Percentiles rank a stretch among this genome's conserved stretches.
Evolutionary conservation across 306 rosid species (phyloP).

Genomic region (Quercus mongolica): DNA sequence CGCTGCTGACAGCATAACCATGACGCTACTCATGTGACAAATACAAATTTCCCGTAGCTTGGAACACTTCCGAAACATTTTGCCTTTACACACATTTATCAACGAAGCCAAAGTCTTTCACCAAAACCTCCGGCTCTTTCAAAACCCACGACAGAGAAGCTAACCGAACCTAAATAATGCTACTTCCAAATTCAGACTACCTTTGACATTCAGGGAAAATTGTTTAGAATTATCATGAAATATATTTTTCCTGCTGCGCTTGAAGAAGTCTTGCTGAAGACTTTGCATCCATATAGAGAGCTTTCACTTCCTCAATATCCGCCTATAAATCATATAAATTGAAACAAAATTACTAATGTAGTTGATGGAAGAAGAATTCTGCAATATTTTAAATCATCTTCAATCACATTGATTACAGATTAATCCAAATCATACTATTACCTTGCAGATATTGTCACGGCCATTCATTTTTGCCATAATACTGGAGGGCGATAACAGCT

Average conservation of each 20-base stretch:
- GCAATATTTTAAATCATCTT: background rate
- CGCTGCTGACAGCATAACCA: background rate
- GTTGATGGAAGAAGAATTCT: background rate
- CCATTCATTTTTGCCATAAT: constrained; percentile 91
- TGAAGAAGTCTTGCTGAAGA: constrained; percentile 83
- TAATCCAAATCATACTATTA: constrained; percentile 22
- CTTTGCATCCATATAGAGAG: constrained; percentile 83
- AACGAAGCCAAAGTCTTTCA: background rate
- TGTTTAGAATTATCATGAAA: constrained; percentile 29
- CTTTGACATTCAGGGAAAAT: background rate
- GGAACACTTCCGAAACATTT: background rate
- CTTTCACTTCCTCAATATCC: constrained; percentile 72
- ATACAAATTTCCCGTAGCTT: background rate
- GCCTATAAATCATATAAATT: constrained; percentile 40
- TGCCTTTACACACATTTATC: background rate
- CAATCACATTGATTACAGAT: background rate
- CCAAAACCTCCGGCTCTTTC: background rate
- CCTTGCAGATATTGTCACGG: constrained; percentile 89
- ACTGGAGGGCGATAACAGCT: constrained; percentile 85
- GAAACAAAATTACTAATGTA: background rate
- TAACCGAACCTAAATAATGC: background rate
- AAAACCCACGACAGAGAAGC: background rate
- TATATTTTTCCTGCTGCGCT: constrained; percentile 90
- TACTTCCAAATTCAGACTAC: background rate
- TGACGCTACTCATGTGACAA: background rate